Base-by-base conservation (phyloP, 371 early-diverging fungal genomes). In the Lichtheimia ornata region DNA sequence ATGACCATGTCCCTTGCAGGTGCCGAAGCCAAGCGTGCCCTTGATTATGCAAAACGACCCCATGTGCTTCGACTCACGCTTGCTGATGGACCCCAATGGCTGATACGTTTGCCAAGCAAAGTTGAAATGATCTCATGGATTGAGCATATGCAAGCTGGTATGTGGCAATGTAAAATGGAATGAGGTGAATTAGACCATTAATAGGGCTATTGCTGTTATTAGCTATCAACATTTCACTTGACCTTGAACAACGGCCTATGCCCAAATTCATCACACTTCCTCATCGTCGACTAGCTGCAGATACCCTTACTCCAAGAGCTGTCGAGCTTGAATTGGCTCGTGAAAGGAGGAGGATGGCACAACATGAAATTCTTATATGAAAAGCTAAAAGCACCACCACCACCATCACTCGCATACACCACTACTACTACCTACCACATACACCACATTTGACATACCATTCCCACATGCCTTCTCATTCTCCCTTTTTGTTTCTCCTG, bases 101-200 rank as follows among this genome's bases (percentile, higher is more conserved):
- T 79, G 45, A 41, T 79, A 15, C 70, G 72, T 41, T 44, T 72
- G 25, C 53, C 65, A 30, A 64, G 70, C 25, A 61, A 67, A 62
- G 59, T 70, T 18, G 76, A 79, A 27, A 75, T 79, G 70, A 67
- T 74, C 56, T 72, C 74, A 52, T 79, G 79, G 79, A 55, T 79
- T 14, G 79, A 79, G 58, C 76, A 76, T 56, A 56, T 79, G 7
- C 79, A 79, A 74, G 71, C 79, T 49, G 76, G 76, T 76, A 66
- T 18, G 47, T 47, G 17, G n/a, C 4, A 18, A 6, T 22, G 5
- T 2, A 47, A 47, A 6, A 22, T 11, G n/a, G n/a, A 22, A n/a
- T 47, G n/a, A n/a, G n/a, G 2, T 47, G 47, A 18, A 47, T 18
- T 18, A 18, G 22, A 47, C 47, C 47, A 18, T 22, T 47, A n/a